Evolutionary conservation across 1,284 basidiomycete genomes (phyloP).

Genomic region (Cutaneotrichosporon cyanovorans): DNA sequence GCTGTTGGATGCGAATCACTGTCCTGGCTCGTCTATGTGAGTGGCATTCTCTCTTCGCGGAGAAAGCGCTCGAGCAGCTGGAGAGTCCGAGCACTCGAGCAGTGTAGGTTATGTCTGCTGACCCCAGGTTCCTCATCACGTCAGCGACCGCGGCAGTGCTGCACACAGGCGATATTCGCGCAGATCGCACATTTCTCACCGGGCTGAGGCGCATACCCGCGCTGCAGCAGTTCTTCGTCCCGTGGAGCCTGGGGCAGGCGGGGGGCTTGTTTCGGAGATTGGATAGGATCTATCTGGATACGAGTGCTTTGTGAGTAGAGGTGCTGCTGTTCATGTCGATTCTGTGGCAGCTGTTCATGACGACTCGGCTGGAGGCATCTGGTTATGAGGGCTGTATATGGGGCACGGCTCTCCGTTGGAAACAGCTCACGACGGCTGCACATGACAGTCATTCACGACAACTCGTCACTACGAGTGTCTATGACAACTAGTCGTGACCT

Average conservation of each 20-base stretch:
- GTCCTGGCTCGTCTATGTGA: constrained; percentile 85
- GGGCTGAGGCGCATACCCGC: constrained; percentile 60
- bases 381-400: too few relatives aligned
- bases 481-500: too few relatives aligned
- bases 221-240: constrained; percentile 61
- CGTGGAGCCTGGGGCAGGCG: constrained; percentile 1
- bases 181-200: constrained; percentile 69
- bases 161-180: constrained; percentile 87
- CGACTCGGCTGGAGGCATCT: too few relatives aligned
- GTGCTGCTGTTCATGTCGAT: too few relatives aligned
- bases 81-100: too few relatives aligned
- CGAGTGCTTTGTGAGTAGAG: constrained; percentile 44
- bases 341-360: too few relatives aligned
- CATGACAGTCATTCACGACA: too few relatives aligned
- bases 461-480: too few relatives aligned
- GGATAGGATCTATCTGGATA: constrained; percentile 81
- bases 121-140: constrained; percentile 75
- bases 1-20: constrained; percentile 85
- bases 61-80: too few relatives aligned
- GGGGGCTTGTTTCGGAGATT: constrained; percentile 38
- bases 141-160: constrained; percentile 64
- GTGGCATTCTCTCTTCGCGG: constrained; percentile 30
- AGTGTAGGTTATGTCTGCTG: constrained; percentile 2
- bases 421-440: too few relatives aligned
- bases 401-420: too few relatives aligned